Evolutionary conservation across 192 early-diverging fungal species (phyloP), one percentile per base, ranked within the genome.

Genomic region (Gaertneriomyces sp.): DNA sequence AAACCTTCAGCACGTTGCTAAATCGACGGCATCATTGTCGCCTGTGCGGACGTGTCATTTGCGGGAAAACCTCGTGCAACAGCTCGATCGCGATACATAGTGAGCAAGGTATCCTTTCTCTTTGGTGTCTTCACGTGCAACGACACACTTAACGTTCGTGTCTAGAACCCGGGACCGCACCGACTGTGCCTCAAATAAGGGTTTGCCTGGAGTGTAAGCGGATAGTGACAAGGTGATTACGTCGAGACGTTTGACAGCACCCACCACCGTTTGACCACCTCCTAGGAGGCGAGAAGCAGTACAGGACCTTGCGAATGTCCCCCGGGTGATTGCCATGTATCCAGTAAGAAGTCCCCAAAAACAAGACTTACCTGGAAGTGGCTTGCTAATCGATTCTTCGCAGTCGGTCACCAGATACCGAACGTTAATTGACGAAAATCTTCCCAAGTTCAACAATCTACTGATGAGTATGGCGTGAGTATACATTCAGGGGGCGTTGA

Each of bases 11-110:
- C n/a, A 61, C 60, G 38, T 41, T 76, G 6, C 60, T 62, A 60
- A 74, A 72, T 42, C 73, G 81, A 10, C 70, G 75, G 25, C 81
- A 83, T 58, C 81, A 83, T 54, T 83, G 81, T 62, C 75, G 81
- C 44, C 56, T 83, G 43, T 83, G 81, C 53, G 81, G 81, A 4
- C 53, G 71, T 7, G 70, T 83, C 12, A 69, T 83, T 0, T 83
- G 81, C 40, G 77, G 77, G 1, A 7, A 43, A 12, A 56, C 53
- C 2, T 68, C 66, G 5, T 78, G 76, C 47, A 61, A 59, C 0
- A 58, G 6, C 8, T 17, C 16, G 39, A 49, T 49, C 1, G 47
- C 12, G 47, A 49, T 49, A n/a, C 47, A 49, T 17, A 12, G 47
- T n/a, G 12, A n/a, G 12, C 16, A 49, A 49, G 47, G 12, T 17